Conservation (phyloP, 495 filamentous ascomycete genomes). For the Tuber microsphaerosporum region DNA sequence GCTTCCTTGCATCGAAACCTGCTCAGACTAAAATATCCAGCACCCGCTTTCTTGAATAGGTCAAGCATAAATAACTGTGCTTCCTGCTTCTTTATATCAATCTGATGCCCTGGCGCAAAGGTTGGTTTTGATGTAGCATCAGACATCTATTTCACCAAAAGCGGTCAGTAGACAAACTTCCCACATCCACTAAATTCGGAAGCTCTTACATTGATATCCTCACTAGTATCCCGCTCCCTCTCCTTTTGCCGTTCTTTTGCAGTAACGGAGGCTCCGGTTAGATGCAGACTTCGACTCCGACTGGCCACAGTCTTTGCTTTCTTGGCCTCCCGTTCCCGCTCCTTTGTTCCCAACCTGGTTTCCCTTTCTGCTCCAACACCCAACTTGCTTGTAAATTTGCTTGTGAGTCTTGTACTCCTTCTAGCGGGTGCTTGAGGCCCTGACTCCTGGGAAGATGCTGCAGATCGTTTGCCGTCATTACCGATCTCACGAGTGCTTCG, state of each 20-base stretch:
- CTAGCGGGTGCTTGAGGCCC: conserved; percentile 49
- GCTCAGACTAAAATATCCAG: conserved; percentile 65
- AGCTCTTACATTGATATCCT: conserved; percentile 40
- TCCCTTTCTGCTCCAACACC: conserved; percentile 31
- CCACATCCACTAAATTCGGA: neutral
- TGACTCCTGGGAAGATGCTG: conserved; percentile 34
- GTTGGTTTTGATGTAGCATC: conserved; percentile 39
- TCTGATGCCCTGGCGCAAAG: conserved; percentile 15
- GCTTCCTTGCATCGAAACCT: conserved; percentile 74
- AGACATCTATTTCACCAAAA: conserved; percentile 37
- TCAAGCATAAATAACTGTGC: conserved; percentile 70
- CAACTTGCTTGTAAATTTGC: conserved; percentile 41
- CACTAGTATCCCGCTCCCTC: conserved; percentile 34
- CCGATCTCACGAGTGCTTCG: conserved; percentile 34
- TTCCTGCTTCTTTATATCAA: conserved; percentile 58
- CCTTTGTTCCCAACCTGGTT: conserved; percentile 41
- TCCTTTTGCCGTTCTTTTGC: conserved; percentile 27
- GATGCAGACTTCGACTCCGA: conserved; percentile 30
- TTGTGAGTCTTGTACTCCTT: conserved; percentile 40
- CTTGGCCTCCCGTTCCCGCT: conserved; percentile 42
- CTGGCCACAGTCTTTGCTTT: conserved; percentile 27
- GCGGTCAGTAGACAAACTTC: neutral
- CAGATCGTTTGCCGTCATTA: conserved; percentile 36
- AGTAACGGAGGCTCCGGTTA: conserved; percentile 21
- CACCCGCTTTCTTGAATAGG: conserved; percentile 71